Evolutionary conservation across 192 early-diverging fungal genomes (phyloP).

Genomic region (Coemansia sp.): DNA sequence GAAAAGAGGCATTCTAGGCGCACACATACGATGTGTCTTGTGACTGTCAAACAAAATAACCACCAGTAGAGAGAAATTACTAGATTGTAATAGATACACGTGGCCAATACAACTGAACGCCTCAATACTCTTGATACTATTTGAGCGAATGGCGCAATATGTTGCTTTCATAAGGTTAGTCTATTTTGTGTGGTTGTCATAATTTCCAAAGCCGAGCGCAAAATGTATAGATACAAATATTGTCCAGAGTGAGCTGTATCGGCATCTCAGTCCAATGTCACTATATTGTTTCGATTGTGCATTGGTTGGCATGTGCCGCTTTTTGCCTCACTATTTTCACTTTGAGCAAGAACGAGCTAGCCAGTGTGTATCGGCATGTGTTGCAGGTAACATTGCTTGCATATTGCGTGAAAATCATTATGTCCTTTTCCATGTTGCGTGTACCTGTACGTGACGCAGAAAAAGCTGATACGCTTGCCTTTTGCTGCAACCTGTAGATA

Average conservation of each 20-base stretch:
- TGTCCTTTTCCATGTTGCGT: neutral
- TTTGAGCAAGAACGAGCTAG: neutral
- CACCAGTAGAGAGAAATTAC: neutral
- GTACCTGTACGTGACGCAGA: neutral
- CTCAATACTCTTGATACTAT: neutral
- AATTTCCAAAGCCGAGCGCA: neutral
- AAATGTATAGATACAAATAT: neutral
- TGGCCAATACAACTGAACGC: neutral
- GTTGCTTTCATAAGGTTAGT: neutral
- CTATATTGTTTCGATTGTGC: neutral
- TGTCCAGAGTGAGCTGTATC: neutral
- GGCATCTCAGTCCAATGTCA: neutral
- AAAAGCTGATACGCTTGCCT: neutral
- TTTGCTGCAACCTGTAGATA: neutral
- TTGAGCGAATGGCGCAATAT: neutral
- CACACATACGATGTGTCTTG: neutral
- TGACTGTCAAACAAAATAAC: constrained; percentile 1
- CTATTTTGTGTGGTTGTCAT: neutral
- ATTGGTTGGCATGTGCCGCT: neutral
- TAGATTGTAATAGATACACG: neutral
- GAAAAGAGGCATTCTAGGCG: neutral
- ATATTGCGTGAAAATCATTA: neutral
- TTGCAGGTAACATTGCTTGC: constrained; percentile 1
- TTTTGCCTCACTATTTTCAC: neutral
- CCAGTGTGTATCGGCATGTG: neutral